phyloP scores from a whole-genome alignment of 1,284 basidiomycete genomes.

The Rhodotorula sp. region DNA sequence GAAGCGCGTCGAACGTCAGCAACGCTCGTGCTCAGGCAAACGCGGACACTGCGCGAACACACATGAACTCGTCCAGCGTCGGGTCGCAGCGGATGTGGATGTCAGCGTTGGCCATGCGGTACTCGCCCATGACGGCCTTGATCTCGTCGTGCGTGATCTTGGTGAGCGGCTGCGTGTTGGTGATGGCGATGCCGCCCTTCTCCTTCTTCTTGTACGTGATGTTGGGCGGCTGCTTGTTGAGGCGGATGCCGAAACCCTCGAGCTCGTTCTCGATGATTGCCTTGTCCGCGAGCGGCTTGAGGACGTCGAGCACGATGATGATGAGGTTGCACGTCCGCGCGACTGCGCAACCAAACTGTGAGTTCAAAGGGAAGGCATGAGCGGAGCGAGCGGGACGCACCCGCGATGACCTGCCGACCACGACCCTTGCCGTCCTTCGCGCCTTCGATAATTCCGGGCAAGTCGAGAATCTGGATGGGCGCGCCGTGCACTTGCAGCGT shows the following conservation, averaged over 20 bases:
- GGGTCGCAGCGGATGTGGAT: conserved; percentile 90
- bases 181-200: conserved; percentile 82
- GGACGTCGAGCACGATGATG: conserved; percentile 96
- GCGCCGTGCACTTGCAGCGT: conserved; percentile 94
- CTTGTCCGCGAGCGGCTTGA: conserved; percentile 95
- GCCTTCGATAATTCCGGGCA: conserved; percentile 93
- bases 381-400: conserved; percentile 55
- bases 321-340: conserved; percentile 98
- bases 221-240: conserved; percentile 93
- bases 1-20: too few relatives aligned
- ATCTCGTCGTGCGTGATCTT: conserved; percentile 95
- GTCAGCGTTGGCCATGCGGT: conserved; percentile 82
- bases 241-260: conserved; percentile 63
- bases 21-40: too few relatives aligned
- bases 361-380: conserved; percentile 12
- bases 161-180: conserved; percentile 94
- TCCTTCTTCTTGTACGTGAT: conserved; percentile 82
- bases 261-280: conserved; percentile 56
- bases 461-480: conserved; percentile 64
- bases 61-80: conserved; percentile 97
- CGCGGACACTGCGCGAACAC: too few relatives aligned
- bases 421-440: conserved; percentile 97
- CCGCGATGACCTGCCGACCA: conserved; percentile 91
- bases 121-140: conserved; percentile 92
- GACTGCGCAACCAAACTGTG: conserved; percentile 58